Conservation (phyloP, 768 basidiomycete genomes). For the Tubosaeta brunneosetosa region DNA sequence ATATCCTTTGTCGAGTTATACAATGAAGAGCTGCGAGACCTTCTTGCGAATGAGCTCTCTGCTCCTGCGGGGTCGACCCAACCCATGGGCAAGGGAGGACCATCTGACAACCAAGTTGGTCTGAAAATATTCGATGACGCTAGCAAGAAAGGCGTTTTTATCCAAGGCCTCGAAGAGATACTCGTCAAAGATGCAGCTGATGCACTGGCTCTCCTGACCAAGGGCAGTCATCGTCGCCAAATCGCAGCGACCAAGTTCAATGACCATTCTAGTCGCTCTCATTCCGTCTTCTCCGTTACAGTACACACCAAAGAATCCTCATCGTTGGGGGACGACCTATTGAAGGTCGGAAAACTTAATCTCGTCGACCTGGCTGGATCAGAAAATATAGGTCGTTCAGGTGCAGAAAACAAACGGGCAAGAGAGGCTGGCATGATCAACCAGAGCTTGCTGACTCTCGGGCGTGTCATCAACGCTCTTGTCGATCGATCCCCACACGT, state of each 20-base stretch:
- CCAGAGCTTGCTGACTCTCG: constrained; percentile 93
- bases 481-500: constrained; percentile 91
- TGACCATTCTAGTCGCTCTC: constrained; percentile 94
- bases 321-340: constrained; percentile 74
- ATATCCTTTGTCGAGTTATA: constrained; percentile 94
- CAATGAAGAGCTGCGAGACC: constrained; percentile 96
- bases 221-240: constrained; percentile 87
- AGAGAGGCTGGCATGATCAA: constrained; percentile 99
- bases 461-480: constrained; percentile 92
- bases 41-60: constrained; percentile 75
- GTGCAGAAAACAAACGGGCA: constrained; percentile 92
- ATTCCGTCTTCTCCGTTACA: constrained; percentile 95
- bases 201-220: constrained; percentile 77
- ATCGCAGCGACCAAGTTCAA: constrained; percentile 97
- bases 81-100: constrained; percentile 64
- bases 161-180: constrained; percentile 92
- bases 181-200: constrained; percentile 78
- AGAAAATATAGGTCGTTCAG: constrained; percentile 94
- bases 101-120: constrained; percentile 50
- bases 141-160: constrained; percentile 82
- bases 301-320: constrained; percentile 87
- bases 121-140: constrained; percentile 94
- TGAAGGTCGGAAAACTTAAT: constrained; percentile 93
- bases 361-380: constrained; percentile 96
- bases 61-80: constrained; percentile 64